Evolutionary conservation across 2,329 filamentous ascomycete species (phyloP).

Genomic region (Fusarium proliferatum): DNA sequence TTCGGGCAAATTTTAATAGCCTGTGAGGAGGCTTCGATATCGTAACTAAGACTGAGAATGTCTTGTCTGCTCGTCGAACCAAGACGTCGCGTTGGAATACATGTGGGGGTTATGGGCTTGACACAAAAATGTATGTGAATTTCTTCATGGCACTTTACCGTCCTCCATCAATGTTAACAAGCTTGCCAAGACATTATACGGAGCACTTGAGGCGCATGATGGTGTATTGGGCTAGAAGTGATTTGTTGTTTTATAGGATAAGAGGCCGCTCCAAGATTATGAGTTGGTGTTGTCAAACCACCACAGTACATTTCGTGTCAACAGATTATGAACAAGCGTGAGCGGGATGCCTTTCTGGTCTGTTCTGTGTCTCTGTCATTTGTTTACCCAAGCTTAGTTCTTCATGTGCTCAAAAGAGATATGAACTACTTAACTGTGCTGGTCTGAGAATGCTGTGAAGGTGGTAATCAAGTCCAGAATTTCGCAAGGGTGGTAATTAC

Average conservation of each 20-base stretch:
- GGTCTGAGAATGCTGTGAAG: background rate
- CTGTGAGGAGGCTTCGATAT: constrained; percentile 42
- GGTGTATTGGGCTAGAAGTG: constrained; percentile 20
- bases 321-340: background rate
- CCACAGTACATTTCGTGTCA: background rate
- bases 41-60: constrained; percentile 37
- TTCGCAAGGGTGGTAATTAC: background rate
- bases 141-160: constrained; percentile 39
- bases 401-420: background rate
- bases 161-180: constrained; percentile 44
- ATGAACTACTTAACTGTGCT: background rate
- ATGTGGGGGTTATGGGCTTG: constrained; percentile 41
- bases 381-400: too few relatives aligned
- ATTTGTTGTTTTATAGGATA: constrained; percentile 24
- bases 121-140: constrained; percentile 48
- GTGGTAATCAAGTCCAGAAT: background rate
- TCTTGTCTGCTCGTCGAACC: constrained; percentile 36
- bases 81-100: constrained; percentile 25
- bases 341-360: background rate
- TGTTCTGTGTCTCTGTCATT: background rate
- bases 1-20: constrained; percentile 39
- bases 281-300: constrained; percentile 20
- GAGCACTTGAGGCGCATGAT: constrained; percentile 37
- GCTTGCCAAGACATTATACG: constrained; percentile 34
- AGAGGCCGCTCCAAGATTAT: constrained; percentile 22